Evolutionary conservation across 108 stramenopile species (phyloP).

Genomic region (Seminavis robusta): DNA sequence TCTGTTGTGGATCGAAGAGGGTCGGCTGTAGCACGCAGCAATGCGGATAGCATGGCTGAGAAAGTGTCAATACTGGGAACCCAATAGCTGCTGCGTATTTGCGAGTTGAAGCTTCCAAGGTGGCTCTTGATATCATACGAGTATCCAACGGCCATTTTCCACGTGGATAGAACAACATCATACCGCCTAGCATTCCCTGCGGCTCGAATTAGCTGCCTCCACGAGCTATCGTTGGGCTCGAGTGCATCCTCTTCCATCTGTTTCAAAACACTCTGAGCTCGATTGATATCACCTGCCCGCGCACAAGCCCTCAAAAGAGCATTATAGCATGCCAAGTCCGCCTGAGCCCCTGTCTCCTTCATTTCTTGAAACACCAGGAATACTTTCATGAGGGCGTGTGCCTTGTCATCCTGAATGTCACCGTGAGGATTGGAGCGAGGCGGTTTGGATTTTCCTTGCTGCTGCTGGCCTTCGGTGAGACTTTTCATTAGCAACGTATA

Average conservation of each 20-base stretch:
- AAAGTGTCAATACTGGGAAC: constrained; percentile 14
- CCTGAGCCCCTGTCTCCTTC: constrained; percentile 58
- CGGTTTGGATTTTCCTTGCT: background rate
- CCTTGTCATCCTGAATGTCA: constrained; percentile 12
- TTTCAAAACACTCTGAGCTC: constrained; percentile 46
- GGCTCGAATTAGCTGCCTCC: constrained; percentile 57
- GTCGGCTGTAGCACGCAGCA: constrained; percentile 12
- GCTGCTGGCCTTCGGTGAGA: constrained; percentile 9
- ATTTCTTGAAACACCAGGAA: constrained; percentile 84
- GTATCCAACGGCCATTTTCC: constrained; percentile 53
- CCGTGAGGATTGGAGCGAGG: background rate
- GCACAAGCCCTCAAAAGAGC: constrained; percentile 75
- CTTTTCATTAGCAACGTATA: constrained; percentile 75
- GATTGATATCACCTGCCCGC: constrained; percentile 61
- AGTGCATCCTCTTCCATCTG: constrained; percentile 48
- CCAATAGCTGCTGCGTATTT: constrained; percentile 7
- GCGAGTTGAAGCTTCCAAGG: background rate
- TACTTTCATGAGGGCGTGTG: constrained; percentile 44
- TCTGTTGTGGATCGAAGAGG: constrained; percentile 24
- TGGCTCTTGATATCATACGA: constrained; percentile 19
- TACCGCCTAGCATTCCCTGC: constrained; percentile 52
- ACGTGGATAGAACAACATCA: constrained; percentile 51
- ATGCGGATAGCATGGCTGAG: constrained; percentile 12
- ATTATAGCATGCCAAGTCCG: constrained; percentile 84
- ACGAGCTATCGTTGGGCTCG: constrained; percentile 64